Percentiles rank a stretch among this genome's conserved stretches.
Evolutionary conservation across 306 rosid genomes (phyloP).

Genomic region (Acacia crassicarpa): DNA sequence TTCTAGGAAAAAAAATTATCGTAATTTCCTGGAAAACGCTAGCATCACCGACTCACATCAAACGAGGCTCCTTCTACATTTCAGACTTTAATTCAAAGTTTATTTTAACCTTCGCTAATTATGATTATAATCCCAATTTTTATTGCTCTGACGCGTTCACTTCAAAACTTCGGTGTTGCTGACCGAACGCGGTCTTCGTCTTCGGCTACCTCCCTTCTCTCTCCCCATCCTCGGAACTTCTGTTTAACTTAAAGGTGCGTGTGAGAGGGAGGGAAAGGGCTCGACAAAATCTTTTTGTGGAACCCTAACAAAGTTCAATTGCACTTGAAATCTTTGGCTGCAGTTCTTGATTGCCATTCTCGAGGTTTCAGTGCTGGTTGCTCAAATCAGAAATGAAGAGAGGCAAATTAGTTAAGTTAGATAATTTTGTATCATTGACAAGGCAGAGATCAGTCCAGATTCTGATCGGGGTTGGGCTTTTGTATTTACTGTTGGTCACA

Average conservation of each 20-base stretch:
- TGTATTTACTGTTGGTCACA: conserved; percentile 59
- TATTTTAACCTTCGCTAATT: neutral
- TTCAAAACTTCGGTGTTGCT: conserved; percentile 14
- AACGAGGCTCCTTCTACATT: neutral
- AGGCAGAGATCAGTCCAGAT: conserved; percentile 77
- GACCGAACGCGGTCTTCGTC: conserved; percentile 14
- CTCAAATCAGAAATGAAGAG: conserved; percentile 54
- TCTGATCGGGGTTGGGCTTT: conserved; percentile 48
- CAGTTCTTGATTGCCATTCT: neutral
- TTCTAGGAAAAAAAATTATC: neutral
- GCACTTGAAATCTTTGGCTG: neutral
- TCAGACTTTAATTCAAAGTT: neutral
- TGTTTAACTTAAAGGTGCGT: neutral
- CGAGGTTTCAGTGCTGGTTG: neutral
- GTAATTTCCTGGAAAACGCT: conserved; percentile 24
- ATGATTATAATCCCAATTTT: neutral
- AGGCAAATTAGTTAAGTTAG: conserved; percentile 47
- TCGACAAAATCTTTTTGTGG: neutral
- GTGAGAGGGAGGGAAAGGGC: neutral
- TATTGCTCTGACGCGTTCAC: neutral
- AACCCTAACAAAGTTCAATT: neutral
- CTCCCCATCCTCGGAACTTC: neutral
- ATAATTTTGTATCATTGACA: conserved; percentile 43
- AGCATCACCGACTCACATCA: conserved; percentile 35
- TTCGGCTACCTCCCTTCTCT: neutral